Conservation (phyloP, 140 eudicot species). For the Stevia rebaudiana region DNA sequence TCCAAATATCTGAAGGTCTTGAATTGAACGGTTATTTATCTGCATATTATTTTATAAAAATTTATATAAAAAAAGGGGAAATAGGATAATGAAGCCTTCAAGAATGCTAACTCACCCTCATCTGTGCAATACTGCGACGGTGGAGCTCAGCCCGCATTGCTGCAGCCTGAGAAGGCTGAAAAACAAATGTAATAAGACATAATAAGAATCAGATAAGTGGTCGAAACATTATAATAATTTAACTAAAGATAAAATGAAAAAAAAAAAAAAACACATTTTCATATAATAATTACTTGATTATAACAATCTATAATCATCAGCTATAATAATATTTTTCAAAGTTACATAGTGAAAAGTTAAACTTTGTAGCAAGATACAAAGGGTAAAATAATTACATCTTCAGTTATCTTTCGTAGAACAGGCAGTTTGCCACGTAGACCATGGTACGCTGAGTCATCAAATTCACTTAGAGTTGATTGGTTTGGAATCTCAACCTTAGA, state of each 20-base stretch:
- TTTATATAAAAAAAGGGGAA: not conserved
- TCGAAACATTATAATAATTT: not conserved
- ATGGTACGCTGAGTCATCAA: constrained; percentile 45
- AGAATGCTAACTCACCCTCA: constrained; percentile 64
- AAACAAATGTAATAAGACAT: not conserved
- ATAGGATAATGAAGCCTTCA: constrained; percentile 12
- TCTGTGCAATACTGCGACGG: constrained; percentile 94
- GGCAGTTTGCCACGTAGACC: constrained; percentile 55
- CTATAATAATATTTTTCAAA: not conserved
- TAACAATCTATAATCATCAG: not conserved
- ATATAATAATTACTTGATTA: not conserved
- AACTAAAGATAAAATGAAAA: not conserved
- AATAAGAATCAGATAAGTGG: not conserved
- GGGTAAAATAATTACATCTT: constrained; percentile 55
- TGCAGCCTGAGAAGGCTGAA: constrained; percentile 94
- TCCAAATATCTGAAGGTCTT: constrained; percentile 89
- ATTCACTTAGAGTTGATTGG: constrained; percentile 58
- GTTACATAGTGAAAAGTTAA: not conserved
- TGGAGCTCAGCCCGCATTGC: constrained; percentile 96
- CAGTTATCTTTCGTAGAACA: constrained; percentile 55
- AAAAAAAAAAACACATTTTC: not conserved
- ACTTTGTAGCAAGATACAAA: constrained; percentile 10
- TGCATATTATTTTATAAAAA: constrained; percentile 29
- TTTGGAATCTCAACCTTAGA: constrained; percentile 94
- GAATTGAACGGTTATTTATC: constrained; percentile 87